Percentiles rank a stretch among this genome's conserved stretches.
Conservation (phyloP, 2,329 filamentous ascomycete species). For the Didymella lethalis region DNA sequence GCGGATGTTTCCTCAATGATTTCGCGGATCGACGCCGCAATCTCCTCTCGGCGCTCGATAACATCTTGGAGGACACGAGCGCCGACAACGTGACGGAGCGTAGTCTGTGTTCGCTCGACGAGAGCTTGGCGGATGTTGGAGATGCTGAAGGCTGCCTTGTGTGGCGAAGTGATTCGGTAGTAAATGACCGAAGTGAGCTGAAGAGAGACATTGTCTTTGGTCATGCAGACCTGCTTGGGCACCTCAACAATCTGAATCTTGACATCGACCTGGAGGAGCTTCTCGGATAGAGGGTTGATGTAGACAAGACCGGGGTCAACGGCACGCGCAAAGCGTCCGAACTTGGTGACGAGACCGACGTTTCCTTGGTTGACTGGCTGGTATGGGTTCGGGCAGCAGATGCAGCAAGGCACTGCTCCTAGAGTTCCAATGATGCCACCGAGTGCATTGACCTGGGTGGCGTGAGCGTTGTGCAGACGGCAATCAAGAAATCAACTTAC, state of each 20-base stretch:
- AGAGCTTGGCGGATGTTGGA: slow-evolving; percentile 94
- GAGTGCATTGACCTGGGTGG: slow-evolving; percentile 69
- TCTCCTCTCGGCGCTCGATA: slow-evolving; percentile 96
- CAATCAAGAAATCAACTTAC: slow-evolving; percentile 23
- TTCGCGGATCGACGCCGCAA: slow-evolving; percentile 92
- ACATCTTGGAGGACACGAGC: slow-evolving; percentile 96
- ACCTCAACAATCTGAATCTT: slow-evolving; percentile 99
- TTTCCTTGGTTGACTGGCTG: slow-evolving; percentile 92
- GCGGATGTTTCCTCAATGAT: slow-evolving; percentile 96
- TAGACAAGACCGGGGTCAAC: slow-evolving; percentile 97
- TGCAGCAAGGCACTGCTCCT: slow-evolving; percentile 89
- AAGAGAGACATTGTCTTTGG: slow-evolving; percentile 97
- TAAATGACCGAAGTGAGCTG: slow-evolving; percentile 97
- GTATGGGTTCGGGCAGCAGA: slow-evolving; percentile 94
- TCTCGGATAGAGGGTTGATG: slow-evolving; percentile 94
- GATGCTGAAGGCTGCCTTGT: slow-evolving; percentile 97
- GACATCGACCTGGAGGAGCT: slow-evolving; percentile 90
- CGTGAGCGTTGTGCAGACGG: slow-evolving; percentile 8
- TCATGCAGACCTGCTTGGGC: slow-evolving; percentile 97
- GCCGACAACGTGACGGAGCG: slow-evolving; percentile 93
- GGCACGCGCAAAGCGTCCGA: slow-evolving; percentile 91
- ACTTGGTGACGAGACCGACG: slow-evolving; percentile 94
- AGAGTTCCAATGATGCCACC: slow-evolving; percentile 77
- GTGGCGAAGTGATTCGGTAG: slow-evolving; percentile 94
- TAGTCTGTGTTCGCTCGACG: slow-evolving; percentile 96